Evolutionary conservation across 495 filamentous ascomycete genomes (phyloP).

Genomic region (Penicillium antarcticum): DNA sequence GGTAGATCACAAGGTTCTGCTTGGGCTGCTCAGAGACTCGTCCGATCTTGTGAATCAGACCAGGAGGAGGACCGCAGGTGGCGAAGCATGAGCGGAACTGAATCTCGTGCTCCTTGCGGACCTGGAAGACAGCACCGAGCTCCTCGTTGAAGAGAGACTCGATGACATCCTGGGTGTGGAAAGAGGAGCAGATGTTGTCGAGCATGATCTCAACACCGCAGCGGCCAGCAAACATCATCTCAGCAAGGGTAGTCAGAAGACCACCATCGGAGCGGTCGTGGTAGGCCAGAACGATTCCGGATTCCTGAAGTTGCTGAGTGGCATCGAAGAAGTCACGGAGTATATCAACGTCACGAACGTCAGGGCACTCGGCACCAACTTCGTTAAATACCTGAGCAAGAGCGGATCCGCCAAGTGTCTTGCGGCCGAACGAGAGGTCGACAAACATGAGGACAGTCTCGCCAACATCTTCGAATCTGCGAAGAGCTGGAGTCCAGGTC

Average conservation of each 20-base stretch:
- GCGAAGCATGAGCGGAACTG: slow-evolving; percentile 89
- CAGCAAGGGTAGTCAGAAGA: slow-evolving; percentile 83
- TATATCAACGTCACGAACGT: slow-evolving; percentile 75
- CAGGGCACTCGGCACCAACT: slow-evolving; percentile 77
- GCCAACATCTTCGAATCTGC: slow-evolving; percentile 79
- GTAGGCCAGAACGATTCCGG: slow-evolving; percentile 86
- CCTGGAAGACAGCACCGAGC: slow-evolving; percentile 95
- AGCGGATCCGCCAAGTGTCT: slow-evolving; percentile 86
- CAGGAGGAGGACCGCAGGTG: slow-evolving; percentile 80
- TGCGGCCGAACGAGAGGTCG: slow-evolving; percentile 74
- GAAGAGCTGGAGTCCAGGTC: slow-evolving; percentile 91
- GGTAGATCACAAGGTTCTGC: slow-evolving; percentile 73
- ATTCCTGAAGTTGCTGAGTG: slow-evolving; percentile 78
- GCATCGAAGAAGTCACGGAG: slow-evolving; percentile 94
- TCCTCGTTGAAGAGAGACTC: slow-evolving; percentile 92
- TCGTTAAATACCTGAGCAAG: slow-evolving; percentile 90
- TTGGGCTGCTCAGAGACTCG: slow-evolving; percentile 65
- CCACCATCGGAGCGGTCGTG: slow-evolving; percentile 95
- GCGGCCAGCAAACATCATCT: slow-evolving; percentile 98
- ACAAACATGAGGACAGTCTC: slow-evolving; percentile 89
- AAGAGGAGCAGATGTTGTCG: slow-evolving; percentile 59
- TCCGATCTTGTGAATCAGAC: slow-evolving; percentile 79
- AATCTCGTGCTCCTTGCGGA: slow-evolving; percentile 76
- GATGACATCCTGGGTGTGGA: slow-evolving; percentile 59
- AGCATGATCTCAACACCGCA: slow-evolving; percentile 85